Evolutionary conservation across 1,139 yeast genomes (phyloP), one percentile per base, ranked within the genome.

Genomic region (Saccharomyces hybrid): DNA sequence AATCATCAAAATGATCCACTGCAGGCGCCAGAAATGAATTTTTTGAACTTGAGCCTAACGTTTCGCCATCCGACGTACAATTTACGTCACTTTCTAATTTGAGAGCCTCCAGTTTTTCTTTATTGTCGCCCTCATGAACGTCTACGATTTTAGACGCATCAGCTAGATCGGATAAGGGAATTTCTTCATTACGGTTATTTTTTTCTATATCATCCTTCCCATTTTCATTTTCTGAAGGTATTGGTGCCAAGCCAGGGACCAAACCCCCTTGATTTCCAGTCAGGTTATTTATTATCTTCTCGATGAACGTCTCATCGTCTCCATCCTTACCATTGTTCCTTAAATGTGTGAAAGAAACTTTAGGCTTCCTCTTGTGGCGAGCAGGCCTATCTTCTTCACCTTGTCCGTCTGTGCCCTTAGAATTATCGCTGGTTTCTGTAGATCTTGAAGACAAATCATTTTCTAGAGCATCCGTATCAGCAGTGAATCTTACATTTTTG

Each of bases 1-100:
- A 56, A 27, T 63, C 64, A 30, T 61, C 65, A 46, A 59, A 62
- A 34, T 63, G 64, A 41, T 59, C 61, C 55, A 58, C 57, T 8
- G 62, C 59, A 4, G 65, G 61, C 5, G 61, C 63, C 27, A 57
- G 61, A 41, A 63, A 73, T 32, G 73, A 75, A 20, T 70, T 70
- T n/a, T 69, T 71, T 11, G 70, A 50, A 4, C 56, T 50, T 9
- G 58, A 51, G 2, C 53, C 51, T 6, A 59, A 56, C 6, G 59
- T 49, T 42, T 62, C 62, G 4, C 38, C 47, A 20, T 52, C 53
- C 3, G 53, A 30, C 26, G 27, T 20, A 30, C 54, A 34, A 59
- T 63, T 14, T 55, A 54, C 23, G 46, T 52, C 46, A 50, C 11
- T 5, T 50, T 50, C 49, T 16, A 47, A 28, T 9, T 31, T 50